Conservation (phyloP, 805 yeast species). For the Saccharomycopsis fodiens region DNA sequence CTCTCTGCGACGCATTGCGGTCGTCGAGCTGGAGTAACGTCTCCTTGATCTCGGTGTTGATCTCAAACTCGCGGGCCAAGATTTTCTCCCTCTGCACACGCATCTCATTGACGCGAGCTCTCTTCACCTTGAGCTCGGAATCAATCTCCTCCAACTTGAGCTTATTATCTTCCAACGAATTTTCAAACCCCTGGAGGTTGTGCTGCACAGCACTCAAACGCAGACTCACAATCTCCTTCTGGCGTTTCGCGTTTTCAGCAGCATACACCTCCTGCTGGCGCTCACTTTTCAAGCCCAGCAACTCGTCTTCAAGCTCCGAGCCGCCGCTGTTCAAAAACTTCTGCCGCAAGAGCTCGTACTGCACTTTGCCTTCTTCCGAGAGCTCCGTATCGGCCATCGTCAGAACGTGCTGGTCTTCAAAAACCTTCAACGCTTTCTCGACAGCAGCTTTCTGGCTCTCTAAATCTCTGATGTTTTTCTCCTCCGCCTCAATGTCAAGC, state of each 20-base stretch:
- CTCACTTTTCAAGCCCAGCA: constrained; percentile 35
- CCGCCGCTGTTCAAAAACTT: constrained; percentile 52
- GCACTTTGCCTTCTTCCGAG: constrained; percentile 43
- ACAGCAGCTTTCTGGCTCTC: constrained; percentile 42
- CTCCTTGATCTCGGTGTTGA: constrained; percentile 58
- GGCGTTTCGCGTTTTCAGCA: constrained; percentile 30
- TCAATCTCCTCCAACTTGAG: constrained; percentile 22
- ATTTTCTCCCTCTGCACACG: constrained; percentile 34
- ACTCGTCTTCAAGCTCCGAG: constrained; percentile 43
- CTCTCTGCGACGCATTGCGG: constrained; percentile 68
- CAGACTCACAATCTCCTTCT: constrained; percentile 29
- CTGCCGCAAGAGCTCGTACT: constrained; percentile 53
- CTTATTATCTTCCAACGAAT: constrained; percentile 30
- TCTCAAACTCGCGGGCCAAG: constrained; percentile 43
- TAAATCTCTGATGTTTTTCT: constrained; percentile 33
- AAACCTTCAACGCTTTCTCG: constrained; percentile 32
- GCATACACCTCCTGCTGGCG: constrained; percentile 36
- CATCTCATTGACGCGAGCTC: constrained; percentile 33
- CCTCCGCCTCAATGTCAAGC: constrained; percentile 48
- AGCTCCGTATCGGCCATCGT: constrained; percentile 32
- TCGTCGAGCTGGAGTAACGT: constrained; percentile 59
- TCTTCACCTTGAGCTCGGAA: constrained; percentile 33
- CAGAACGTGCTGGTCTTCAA: constrained; percentile 30
- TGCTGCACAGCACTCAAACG: constrained; percentile 30
- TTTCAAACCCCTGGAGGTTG: constrained; percentile 32